A percentile compares a stretch with the other conserved stretches of the same genome.
These are phyloP conservation scores for Nakataea oryzae DNA, from an alignment of 2,329 filamentous ascomycete genomes.

Conservation along the genomic window DNA sequence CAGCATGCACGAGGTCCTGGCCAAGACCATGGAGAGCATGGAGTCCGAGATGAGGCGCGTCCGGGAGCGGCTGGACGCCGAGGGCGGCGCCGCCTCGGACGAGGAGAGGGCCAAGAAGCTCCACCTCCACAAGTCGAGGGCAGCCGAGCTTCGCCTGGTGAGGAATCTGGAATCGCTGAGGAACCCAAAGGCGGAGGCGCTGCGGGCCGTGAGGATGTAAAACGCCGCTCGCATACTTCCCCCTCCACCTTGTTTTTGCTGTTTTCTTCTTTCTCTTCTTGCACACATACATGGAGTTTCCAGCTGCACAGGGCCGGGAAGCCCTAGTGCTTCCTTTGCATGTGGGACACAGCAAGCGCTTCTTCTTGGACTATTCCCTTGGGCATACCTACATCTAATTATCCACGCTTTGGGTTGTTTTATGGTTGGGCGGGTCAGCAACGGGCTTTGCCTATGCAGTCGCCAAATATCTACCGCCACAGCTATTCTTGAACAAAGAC, in stretches of 20 bases:
- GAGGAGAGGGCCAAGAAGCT: slow-evolving; percentile 32
- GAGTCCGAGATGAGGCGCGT: slow-evolving; percentile 34
- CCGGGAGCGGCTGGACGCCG: slow-evolving; percentile 27
- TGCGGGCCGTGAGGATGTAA: slow-evolving; percentile 45
- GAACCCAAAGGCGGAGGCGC: slow-evolving; percentile 48
- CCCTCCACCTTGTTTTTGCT: neutral
- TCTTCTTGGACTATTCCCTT: too few relatives aligned
- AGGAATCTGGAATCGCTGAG: slow-evolving; percentile 61
- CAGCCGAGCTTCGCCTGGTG: slow-evolving; percentile 79
- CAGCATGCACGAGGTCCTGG: slow-evolving; percentile 82
- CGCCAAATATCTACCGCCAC: neutral
- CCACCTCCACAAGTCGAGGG: slow-evolving; percentile 65
- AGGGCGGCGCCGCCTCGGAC: slow-evolving; percentile 19
- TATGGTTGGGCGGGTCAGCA: neutral
- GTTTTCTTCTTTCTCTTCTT: neutral
- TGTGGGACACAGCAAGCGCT: too few relatives aligned
- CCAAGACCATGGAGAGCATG: slow-evolving; percentile 57
- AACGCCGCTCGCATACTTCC: neutral
- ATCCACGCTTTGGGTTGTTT: neutral
- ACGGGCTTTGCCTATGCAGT: neutral
- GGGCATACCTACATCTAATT: neutral
- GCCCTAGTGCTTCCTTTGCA: neutral
- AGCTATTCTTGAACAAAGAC: neutral
- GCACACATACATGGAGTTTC: neutral
- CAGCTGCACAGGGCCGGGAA: neutral